A percentile compares a stretch with the other conserved stretches of the same genome.
These are phyloP conservation scores for Drechslerella dactyloides DNA, from an alignment of 2,329 filamentous ascomycete genomes.

Conservation along the genomic window DNA sequence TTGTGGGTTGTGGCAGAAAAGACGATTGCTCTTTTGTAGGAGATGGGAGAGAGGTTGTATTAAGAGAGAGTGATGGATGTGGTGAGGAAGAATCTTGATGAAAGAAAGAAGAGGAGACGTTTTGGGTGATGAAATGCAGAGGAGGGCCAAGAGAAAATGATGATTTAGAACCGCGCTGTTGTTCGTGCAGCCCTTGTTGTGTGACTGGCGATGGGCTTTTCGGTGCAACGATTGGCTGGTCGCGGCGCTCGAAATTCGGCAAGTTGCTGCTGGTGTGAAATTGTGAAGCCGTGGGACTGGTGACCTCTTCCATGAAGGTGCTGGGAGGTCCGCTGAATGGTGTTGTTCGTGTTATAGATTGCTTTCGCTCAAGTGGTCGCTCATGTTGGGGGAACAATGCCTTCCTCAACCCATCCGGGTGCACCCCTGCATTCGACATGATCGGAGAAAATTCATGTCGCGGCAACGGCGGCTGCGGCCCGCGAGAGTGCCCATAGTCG, in stretches of 20 bases:
- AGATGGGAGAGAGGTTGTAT: constrained; percentile 11
- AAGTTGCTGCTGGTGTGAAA: constrained; percentile 24
- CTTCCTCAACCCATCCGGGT: constrained; percentile 33
- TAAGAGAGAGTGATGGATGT: constrained; percentile 1
- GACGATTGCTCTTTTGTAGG: constrained; percentile 30
- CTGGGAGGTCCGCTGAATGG: constrained; percentile 43
- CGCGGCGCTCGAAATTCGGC: constrained; percentile 32
- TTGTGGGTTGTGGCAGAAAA: constrained; percentile 32
- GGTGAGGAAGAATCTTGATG: constrained; percentile 18
- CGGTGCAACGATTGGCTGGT: constrained; percentile 48
- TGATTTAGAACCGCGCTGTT: not conserved
- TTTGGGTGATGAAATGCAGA: constrained; percentile 20
- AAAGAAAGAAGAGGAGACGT: constrained; percentile 20
- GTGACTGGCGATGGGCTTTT: constrained; percentile 38
- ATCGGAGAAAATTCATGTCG: constrained; percentile 46
- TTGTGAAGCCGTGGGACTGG: constrained; percentile 35
- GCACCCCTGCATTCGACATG: constrained; percentile 27
- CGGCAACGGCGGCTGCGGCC: constrained; percentile 21
- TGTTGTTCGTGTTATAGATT: constrained; percentile 32
- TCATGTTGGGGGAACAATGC: constrained; percentile 46
- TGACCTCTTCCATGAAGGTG: constrained; percentile 48
- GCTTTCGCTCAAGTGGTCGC: constrained; percentile 24
- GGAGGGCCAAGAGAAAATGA: constrained; percentile 35
- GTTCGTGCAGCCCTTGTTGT: constrained; percentile 6
- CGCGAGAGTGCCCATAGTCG: constrained; percentile 45